These are phyloP conservation scores for Adansonia digitata DNA, from an alignment of 345 rosid genomes.

Conservation along the genomic window DNA sequence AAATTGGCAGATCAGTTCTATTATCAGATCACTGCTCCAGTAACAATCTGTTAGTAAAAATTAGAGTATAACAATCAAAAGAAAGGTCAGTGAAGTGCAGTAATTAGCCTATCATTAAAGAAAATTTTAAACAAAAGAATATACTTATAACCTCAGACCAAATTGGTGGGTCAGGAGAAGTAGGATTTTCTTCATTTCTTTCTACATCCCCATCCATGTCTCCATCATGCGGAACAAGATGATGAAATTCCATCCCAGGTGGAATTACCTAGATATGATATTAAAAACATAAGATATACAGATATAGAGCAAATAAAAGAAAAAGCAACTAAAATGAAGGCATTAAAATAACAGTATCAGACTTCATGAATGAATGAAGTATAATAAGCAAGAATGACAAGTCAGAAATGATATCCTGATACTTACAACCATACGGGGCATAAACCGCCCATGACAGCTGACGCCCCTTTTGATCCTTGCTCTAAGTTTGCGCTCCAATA, in stretches of 20 bases:
- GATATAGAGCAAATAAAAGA: not conserved
- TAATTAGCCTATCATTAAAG: not conserved
- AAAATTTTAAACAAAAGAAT: not conserved
- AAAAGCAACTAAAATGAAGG: not conserved
- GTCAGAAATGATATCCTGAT: conserved; percentile 13
- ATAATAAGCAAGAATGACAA: not conserved
- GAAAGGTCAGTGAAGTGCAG: not conserved
- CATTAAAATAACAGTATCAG: not conserved
- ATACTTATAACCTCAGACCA: conserved; percentile 63
- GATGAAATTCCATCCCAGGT: conserved; percentile 94
- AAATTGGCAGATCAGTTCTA: not conserved
- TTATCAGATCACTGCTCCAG: not conserved
- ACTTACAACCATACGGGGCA: conserved; percentile 79
- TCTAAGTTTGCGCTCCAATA: conserved; percentile 62
- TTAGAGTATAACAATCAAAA: not conserved
- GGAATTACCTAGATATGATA: conserved; percentile 61
- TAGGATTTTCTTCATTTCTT: conserved; percentile 48
- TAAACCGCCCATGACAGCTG: conserved; percentile 67
- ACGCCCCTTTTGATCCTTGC: conserved; percentile 70
- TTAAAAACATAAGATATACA: not conserved
- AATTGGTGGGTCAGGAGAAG: conserved; percentile 65
- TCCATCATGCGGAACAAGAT: conserved; percentile 64
- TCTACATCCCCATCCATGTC: conserved; percentile 63
- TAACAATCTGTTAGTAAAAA: not conserved
- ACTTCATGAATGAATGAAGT: not conserved